A percentile compares a stretch with the other conserved stretches of the same genome.
These are phyloP conservation scores for Phialemoniopsis sp. DNA, from an alignment of 2,329 filamentous ascomycete genomes.

Conservation along the genomic window DNA sequence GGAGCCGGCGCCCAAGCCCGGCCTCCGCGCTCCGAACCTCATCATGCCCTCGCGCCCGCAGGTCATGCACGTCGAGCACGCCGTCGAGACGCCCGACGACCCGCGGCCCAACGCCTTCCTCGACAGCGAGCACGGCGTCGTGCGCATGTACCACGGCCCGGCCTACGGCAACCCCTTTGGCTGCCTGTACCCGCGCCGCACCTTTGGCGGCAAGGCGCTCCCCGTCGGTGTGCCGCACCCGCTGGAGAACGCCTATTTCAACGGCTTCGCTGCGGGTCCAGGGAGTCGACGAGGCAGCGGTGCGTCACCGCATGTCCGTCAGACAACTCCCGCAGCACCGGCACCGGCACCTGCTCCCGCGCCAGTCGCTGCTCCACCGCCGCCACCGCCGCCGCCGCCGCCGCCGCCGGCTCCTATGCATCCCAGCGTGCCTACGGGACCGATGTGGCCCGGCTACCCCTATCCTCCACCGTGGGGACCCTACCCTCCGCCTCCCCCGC, in stretches of 20 bases:
- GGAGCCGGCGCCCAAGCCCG: constrained; percentile 9
- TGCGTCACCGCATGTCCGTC: background rate
- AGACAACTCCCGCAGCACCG: no score
- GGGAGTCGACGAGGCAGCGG: background rate
- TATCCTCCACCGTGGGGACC: background rate
- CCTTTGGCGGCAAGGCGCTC: constrained; percentile 22
- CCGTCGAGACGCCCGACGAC: constrained; percentile 46
- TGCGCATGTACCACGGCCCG: constrained; percentile 55
- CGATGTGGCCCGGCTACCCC: background rate
- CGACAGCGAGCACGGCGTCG: constrained; percentile 45
- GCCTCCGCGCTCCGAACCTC: constrained; percentile 34
- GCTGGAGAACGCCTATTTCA: constrained; percentile 34
- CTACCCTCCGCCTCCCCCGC: background rate
- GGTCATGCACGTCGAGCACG: constrained; percentile 51
- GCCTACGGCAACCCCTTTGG: constrained; percentile 47
- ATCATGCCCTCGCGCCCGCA: constrained; percentile 43
- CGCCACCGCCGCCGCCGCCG: no score
- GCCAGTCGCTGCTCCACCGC: no score
- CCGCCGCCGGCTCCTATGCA: constrained; percentile 1
- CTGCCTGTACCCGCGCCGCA: constrained; percentile 38
- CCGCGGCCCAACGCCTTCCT: constrained; percentile 57
- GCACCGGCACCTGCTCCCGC: no score
- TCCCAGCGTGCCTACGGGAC: constrained; percentile 4
- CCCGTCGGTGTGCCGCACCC: constrained; percentile 40
- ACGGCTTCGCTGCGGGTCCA: constrained; percentile 26